Evolutionary conservation across 2,329 filamentous ascomycete genomes (phyloP).

Genomic region (Trichoderma koningii): DNA sequence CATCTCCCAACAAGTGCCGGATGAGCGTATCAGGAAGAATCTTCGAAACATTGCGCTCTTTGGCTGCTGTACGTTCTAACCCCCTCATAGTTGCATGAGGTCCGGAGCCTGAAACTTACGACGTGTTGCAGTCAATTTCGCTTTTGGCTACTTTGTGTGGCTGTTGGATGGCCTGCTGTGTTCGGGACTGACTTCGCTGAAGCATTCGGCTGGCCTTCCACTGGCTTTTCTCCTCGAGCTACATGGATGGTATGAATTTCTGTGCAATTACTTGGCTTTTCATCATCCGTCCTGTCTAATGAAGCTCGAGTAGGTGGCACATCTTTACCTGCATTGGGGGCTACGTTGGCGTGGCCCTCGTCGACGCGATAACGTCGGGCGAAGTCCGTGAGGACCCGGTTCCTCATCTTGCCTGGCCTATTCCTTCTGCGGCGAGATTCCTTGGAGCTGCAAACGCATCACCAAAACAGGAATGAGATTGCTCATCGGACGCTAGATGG

Average conservation of each 20-base stretch:
- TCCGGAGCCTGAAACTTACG: neutral
- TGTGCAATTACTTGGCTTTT: neutral
- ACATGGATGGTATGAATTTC: constrained; percentile 44
- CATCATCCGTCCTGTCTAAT: constrained; percentile 25
- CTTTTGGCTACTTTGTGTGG: constrained; percentile 45
- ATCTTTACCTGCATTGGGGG: constrained; percentile 46
- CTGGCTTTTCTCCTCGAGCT: constrained; percentile 45
- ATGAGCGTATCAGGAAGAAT: constrained; percentile 32
- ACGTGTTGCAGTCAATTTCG: constrained; percentile 34
- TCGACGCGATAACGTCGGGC: constrained; percentile 42
- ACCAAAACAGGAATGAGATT: neutral
- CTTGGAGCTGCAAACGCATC: neutral
- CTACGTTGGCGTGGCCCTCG: constrained; percentile 43
- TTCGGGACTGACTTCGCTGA: constrained; percentile 33
- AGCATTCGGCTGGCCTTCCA: constrained; percentile 40
- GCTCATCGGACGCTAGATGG: neutral
- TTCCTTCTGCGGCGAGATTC: constrained; percentile 32
- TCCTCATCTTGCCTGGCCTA: constrained; percentile 41
- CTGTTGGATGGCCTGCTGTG: constrained; percentile 44
- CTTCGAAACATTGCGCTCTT: constrained; percentile 29
- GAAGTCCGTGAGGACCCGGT: constrained; percentile 39
- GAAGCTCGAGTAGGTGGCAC: constrained; percentile 41
- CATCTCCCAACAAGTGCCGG: constrained; percentile 39
- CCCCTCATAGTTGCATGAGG: neutral
- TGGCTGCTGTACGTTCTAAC: neutral